Percentiles rank a stretch among this genome's conserved stretches.
These are phyloP conservation scores for Verticillium tricorpus DNA, from an alignment of 2,329 filamentous ascomycete genomes.

Conservation along the genomic window DNA sequence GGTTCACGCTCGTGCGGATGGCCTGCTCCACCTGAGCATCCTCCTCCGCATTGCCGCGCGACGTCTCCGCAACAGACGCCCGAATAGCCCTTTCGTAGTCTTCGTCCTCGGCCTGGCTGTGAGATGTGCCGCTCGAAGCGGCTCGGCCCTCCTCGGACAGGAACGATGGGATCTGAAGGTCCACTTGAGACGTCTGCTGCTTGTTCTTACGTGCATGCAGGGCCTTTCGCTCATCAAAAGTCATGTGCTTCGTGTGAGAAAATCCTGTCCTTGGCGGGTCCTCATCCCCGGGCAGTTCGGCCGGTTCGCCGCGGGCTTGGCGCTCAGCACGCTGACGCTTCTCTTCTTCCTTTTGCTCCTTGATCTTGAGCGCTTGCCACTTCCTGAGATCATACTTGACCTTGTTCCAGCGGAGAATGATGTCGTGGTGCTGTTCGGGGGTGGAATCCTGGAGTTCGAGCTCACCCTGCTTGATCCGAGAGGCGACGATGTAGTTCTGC, in stretches of 20 bases:
- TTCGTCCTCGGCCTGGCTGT: slow-evolving; percentile 34
- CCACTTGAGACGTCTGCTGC: not conserved
- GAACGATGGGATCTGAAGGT: not conserved
- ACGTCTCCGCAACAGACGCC: slow-evolving; percentile 65
- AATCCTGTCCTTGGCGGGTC: slow-evolving; percentile 39
- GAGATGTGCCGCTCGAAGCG: not conserved
- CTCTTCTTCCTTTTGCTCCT: slow-evolving; percentile 32
- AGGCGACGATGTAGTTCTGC: slow-evolving; percentile 74
- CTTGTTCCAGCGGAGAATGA: slow-evolving; percentile 62
- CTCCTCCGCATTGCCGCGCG: slow-evolving; percentile 62
- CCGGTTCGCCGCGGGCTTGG: slow-evolving; percentile 2
- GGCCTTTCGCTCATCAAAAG: slow-evolving; percentile 47
- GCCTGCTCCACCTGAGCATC: slow-evolving; percentile 69
- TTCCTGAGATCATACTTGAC: slow-evolving; percentile 55
- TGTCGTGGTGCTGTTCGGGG: slow-evolving; percentile 55
- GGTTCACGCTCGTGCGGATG: slow-evolving; percentile 65
- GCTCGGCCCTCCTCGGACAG: not conserved
- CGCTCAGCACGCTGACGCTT: slow-evolving; percentile 17
- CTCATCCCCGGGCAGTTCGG: slow-evolving; percentile 10
- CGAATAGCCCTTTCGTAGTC: slow-evolving; percentile 71
- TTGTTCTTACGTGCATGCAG: slow-evolving; percentile 41
- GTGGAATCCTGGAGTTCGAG: slow-evolving; percentile 55
- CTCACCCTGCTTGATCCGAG: slow-evolving; percentile 70
- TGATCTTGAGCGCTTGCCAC: slow-evolving; percentile 50
- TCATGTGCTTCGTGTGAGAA: slow-evolving; percentile 40